A percentile compares a stretch with the other conserved stretches of the same genome.
phyloP scores from a whole-genome alignment of 495 filamentous ascomycete genomes.

The Durotheca rogersii region DNA sequence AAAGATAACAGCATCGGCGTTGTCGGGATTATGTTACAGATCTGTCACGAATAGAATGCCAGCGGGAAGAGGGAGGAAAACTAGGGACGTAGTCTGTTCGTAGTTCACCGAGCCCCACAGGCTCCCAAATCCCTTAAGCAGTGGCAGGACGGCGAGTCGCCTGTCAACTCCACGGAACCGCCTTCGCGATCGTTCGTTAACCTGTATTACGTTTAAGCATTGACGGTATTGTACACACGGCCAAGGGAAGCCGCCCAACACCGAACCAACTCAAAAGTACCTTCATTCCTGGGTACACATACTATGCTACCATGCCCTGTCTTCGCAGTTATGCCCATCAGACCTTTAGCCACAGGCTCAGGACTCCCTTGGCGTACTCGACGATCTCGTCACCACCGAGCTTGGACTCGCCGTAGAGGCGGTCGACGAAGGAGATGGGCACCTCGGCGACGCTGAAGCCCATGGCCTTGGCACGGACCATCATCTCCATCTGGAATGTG shows the following conservation, averaged over 20 bases:
- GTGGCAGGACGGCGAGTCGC: too few species aligned
- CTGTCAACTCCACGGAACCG: too few species aligned
- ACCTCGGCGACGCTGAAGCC: constrained; percentile 88
- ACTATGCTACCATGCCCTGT: too few species aligned
- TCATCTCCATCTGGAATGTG: constrained; percentile 96
- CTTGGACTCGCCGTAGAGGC: constrained; percentile 94
- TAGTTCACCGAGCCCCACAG: too few species aligned
- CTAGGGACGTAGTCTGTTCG: too few species aligned
- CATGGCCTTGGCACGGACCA: constrained; percentile 87
- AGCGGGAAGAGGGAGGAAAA: too few species aligned
- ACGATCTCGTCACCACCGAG: constrained; percentile 93
- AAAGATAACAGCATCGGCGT: too few species aligned
- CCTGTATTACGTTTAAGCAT: constrained; percentile 22
- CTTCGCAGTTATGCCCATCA: constrained; percentile 45
- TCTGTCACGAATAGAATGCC: too few species aligned
- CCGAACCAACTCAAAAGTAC: constrained; percentile 6
- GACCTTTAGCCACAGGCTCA: constrained; percentile 86
- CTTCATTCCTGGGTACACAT: background rate
- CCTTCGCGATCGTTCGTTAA: constrained; percentile 1
- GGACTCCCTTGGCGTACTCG: constrained; percentile 93
- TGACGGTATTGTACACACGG: too few species aligned
- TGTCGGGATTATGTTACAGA: too few species aligned
- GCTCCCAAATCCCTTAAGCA: too few species aligned
- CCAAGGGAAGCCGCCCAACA: constrained; percentile 18
- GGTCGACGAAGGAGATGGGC: constrained; percentile 93